A percentile compares a stretch with the other conserved stretches of the same genome.
Conservation (phyloP, 441 rosid species). For the Adansonia madagascariensis region DNA sequence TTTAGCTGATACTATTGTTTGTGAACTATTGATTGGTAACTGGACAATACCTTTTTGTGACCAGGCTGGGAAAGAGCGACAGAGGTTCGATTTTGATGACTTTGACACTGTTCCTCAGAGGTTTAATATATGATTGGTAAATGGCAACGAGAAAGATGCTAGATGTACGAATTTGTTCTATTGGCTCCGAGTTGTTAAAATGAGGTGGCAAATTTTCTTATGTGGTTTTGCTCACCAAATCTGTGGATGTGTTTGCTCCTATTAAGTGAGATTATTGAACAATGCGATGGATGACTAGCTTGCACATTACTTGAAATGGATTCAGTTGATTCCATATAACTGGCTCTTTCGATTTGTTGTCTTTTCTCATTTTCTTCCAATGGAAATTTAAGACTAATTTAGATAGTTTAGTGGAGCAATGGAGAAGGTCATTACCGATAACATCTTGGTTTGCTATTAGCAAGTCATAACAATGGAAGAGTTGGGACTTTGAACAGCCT, state of each 20-base stretch:
- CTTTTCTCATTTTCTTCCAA: neutral
- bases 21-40: constrained; percentile 21
- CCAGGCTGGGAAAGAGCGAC: constrained; percentile 89
- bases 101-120: constrained; percentile 90
- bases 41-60: constrained; percentile 19
- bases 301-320: constrained; percentile 9
- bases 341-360: neutral
- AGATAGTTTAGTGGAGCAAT: constrained; percentile 5
- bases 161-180: constrained; percentile 8
- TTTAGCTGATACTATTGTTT: neutral
- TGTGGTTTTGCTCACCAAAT: constrained; percentile 20
- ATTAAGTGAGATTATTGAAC: constrained; percentile 2
- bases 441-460: too few relatives aligned
- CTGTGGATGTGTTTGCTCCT: constrained; percentile 4
- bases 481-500: neutral
- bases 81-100: constrained; percentile 89
- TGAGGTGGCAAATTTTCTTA: constrained; percentile 25
- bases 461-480: too few relatives aligned
- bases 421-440: neutral
- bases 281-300: neutral
- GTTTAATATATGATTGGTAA: constrained; percentile 58
- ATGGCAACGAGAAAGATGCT: constrained; percentile 22
- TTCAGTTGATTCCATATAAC: neutral
- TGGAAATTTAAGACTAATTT: neutral
- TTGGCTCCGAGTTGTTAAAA: constrained; percentile 23